Percentiles rank a stretch among this genome's conserved stretches.
These are phyloP conservation scores for Tuber borchii DNA, from an alignment of 495 filamentous ascomycete genomes.

Conservation along the genomic window DNA sequence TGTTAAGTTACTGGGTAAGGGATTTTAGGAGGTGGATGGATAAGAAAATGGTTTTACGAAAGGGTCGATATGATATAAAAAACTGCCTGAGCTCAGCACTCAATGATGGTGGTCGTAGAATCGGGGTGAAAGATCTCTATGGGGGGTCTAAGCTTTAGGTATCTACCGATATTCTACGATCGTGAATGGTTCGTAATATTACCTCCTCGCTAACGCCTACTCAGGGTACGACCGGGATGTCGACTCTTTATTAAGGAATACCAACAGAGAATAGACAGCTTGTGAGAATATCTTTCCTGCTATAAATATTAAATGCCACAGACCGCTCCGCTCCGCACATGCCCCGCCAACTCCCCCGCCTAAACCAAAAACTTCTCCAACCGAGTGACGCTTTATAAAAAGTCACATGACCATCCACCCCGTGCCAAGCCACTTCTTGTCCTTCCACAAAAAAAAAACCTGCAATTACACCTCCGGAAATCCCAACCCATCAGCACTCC, in stretches of 20 bases:
- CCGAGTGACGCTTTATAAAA: not conserved
- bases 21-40: not conserved
- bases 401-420: not conserved
- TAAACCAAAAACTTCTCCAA: not conserved
- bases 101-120: not conserved
- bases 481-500: not conserved
- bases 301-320: no score
- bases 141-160: not conserved
- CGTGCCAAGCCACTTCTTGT: not conserved
- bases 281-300: no score
- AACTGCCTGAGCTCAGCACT: not conserved
- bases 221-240: no score
- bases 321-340: no score
- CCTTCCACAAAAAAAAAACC: not conserved
- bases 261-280: no score
- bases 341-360: no score
- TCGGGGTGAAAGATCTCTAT: not conserved
- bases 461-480: not conserved
- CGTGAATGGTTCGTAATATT: not conserved
- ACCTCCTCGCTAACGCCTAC: not conserved
- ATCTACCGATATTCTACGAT: not conserved
- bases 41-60: not conserved
- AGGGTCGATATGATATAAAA: not conserved
- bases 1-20: not conserved
- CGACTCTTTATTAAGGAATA: no score